These are phyloP conservation scores for Elongisporangium prolatum DNA, from an alignment of 352 stramenopile genomes.

Conservation along the genomic window DNA sequence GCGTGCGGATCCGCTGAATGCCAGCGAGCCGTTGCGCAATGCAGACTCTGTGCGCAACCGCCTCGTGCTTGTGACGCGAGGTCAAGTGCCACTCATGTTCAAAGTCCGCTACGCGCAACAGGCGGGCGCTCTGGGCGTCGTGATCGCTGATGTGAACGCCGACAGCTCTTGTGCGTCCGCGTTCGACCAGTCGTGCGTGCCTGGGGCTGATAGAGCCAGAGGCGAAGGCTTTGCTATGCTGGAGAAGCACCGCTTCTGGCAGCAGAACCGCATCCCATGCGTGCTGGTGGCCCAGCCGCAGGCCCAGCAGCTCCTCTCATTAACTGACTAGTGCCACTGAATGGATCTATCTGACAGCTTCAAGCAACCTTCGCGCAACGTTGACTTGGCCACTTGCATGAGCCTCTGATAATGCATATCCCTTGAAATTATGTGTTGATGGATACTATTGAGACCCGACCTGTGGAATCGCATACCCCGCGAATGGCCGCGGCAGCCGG, in stretches of 20 bases:
- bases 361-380: constrained; percentile 10
- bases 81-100: constrained; percentile 54
- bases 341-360: neutral
- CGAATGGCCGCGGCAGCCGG: neutral
- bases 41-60: constrained; percentile 42
- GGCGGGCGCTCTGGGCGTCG: constrained; percentile 58
- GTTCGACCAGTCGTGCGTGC: constrained; percentile 73
- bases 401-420: neutral
- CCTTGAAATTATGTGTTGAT: neutral
- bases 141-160: constrained; percentile 41
- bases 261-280: constrained; percentile 50
- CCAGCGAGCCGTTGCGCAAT: constrained; percentile 47
- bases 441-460: neutral
- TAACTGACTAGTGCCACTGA: neutral
- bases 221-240: constrained; percentile 54
- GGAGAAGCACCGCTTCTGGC: constrained; percentile 55
- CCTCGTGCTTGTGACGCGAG: constrained; percentile 48
- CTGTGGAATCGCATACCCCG: constrained; percentile 1
- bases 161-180: constrained; percentile 29
- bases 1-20: constrained; percentile 55
- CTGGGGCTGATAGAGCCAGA: constrained; percentile 34
- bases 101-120: constrained; percentile 60
- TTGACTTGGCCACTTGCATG: neutral
- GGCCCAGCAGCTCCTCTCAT: constrained; percentile 25
- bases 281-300: constrained; percentile 38